These are phyloP conservation scores for Lotus japonicus DNA, from an alignment of 306 rosid genomes.

Conservation along the genomic window DNA sequence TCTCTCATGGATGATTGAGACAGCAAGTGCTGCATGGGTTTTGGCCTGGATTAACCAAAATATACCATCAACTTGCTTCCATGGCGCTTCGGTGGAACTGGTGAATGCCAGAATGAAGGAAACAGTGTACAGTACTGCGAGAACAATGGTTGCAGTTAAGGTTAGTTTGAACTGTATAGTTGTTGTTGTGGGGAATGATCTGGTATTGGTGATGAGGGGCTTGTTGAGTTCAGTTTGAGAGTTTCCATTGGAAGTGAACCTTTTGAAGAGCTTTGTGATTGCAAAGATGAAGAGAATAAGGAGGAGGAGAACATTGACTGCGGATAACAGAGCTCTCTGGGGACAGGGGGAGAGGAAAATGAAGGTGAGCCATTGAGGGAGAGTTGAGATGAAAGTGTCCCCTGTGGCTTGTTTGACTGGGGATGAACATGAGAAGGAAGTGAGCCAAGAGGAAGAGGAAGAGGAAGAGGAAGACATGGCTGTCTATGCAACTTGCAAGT, in stretches of 20 bases:
- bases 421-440: constrained; percentile 37
- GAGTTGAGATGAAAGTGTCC: constrained; percentile 22
- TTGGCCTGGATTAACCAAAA: constrained; percentile 60
- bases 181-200: constrained; percentile 1
- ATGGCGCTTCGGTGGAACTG: constrained; percentile 6
- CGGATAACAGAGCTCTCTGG: constrained; percentile 55
- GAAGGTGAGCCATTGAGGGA: constrained; percentile 50
- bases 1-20: constrained; percentile 46
- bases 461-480: constrained; percentile 31
- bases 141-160: constrained; percentile 22
- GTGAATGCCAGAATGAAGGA: constrained; percentile 32
- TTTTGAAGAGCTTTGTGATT: constrained; percentile 38
- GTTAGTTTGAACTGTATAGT: constrained; percentile 45
- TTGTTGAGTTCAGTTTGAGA: constrained; percentile 25
- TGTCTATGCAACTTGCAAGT: no score
- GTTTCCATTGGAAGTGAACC: constrained; percentile 14
- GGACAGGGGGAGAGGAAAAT: constrained; percentile 62
- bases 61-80: constrained; percentile 40
- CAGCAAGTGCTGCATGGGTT: constrained; percentile 38
- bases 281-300: constrained; percentile 35
- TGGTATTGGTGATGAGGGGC: constrained; percentile 26
- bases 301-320: constrained; percentile 35
- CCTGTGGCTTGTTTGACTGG: constrained; percentile 31
- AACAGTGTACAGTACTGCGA: constrained; percentile 35
- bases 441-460: constrained; percentile 32